A percentile compares a stretch with the other conserved stretches of the same genome.
Conservation (phyloP, 2,329 filamentous ascomycete species). For the Aspergillus piperis region DNA sequence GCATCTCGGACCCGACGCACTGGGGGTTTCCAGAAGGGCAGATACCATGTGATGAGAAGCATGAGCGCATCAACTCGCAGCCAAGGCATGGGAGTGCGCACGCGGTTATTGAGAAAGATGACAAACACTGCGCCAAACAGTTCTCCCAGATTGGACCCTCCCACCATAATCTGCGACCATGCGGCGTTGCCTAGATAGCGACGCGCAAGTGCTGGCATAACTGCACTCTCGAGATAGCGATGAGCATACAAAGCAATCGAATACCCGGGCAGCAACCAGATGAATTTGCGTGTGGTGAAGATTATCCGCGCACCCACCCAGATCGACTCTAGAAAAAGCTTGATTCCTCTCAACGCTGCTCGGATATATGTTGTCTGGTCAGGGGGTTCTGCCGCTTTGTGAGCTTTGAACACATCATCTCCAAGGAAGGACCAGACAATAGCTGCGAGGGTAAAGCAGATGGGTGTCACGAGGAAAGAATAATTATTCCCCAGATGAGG, state of each 20-base stretch:
- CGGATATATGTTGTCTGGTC: slow-evolving; percentile 14
- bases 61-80: slow-evolving; percentile 18
- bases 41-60: slow-evolving; percentile 20
- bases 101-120: slow-evolving; percentile 14
- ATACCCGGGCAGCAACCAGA: slow-evolving; percentile 20
- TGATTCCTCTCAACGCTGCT: slow-evolving; percentile 13
- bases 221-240: slow-evolving; percentile 18
- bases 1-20: slow-evolving; percentile 9
- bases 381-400: slow-evolving; percentile 1
- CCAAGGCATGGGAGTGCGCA: slow-evolving; percentile 19
- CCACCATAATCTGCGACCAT: slow-evolving; percentile 21
- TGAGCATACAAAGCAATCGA: slow-evolving; percentile 19
- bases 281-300: slow-evolving; percentile 20
- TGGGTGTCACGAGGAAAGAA: slow-evolving; percentile 18
- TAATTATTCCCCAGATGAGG: slow-evolving; percentile 20
- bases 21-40: slow-evolving; percentile 17
- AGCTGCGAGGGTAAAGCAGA: slow-evolving; percentile 15
- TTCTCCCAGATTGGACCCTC: slow-evolving; percentile 20
- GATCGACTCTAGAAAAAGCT: slow-evolving; percentile 19
- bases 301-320: slow-evolving; percentile 17
- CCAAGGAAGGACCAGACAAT: slow-evolving; percentile 17
- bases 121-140: slow-evolving; percentile 20
- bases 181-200: slow-evolving; percentile 19
- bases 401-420: slow-evolving; percentile 10
- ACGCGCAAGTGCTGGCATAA: slow-evolving; percentile 19